A percentile compares a stretch with the other conserved stretches of the same genome.
phyloP scores from a whole-genome alignment of 306 rosid genomes.

The Cucurbita maxima region DNA sequence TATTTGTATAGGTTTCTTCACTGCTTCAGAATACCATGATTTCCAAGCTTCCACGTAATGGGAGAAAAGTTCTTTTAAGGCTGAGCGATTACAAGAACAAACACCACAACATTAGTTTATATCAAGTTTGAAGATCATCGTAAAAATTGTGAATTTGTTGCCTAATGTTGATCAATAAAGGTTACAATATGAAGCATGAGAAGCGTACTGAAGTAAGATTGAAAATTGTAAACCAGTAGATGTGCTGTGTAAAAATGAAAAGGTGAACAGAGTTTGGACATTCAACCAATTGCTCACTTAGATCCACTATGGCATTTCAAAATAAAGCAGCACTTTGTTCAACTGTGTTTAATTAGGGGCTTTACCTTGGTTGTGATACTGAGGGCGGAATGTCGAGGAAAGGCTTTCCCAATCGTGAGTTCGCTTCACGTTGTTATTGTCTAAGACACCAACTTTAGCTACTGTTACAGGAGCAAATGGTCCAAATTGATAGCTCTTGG shows the following conservation, averaged over 20 bases:
- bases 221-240: background rate
- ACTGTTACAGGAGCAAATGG: slow-evolving; percentile 34
- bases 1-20: slow-evolving; percentile 6
- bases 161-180: background rate
- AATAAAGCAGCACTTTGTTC: background rate
- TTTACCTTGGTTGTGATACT: slow-evolving; percentile 34
- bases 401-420: slow-evolving; percentile 20
- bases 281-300: background rate
- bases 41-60: slow-evolving; percentile 44
- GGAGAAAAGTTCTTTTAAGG: slow-evolving; percentile 24
- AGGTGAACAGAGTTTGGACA: background rate
- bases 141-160: slow-evolving; percentile 5
- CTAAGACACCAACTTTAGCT: slow-evolving; percentile 11
- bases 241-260: background rate
- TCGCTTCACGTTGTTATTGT: slow-evolving; percentile 8
- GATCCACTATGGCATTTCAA: background rate
- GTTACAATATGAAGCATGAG: slow-evolving; percentile 2
- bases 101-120: background rate
- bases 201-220: background rate
- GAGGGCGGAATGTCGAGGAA: slow-evolving; percentile 25
- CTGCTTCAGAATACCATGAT: slow-evolving; percentile 24
- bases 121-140: slow-evolving; percentile 1
- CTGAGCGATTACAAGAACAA: slow-evolving; percentile 15
- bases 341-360: background rate
- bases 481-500: slow-evolving; percentile 41